Evolutionary conservation across 768 basidiomycete species (phyloP).

Genomic region (Serendipita sp.): DNA sequence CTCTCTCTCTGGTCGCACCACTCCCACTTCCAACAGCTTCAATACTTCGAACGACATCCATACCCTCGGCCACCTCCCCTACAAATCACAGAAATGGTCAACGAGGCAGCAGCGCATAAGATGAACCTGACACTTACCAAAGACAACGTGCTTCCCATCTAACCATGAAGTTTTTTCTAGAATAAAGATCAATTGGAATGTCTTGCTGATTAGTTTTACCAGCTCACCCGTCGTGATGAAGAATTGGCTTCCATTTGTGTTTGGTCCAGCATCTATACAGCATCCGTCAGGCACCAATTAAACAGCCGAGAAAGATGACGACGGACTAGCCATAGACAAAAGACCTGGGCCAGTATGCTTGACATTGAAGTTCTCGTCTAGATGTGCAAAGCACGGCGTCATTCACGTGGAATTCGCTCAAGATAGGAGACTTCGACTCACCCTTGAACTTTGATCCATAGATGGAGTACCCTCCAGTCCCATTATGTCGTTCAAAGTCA

Average conservation of each 20-base stretch:
- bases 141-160: slow-evolving; percentile 28
- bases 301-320: neutral
- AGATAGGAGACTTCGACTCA: neutral
- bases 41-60: slow-evolving; percentile 21
- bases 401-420: neutral
- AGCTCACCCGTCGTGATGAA: slow-evolving; percentile 1
- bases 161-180: slow-evolving; percentile 8
- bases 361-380: slow-evolving; percentile 59
- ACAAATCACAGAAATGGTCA: slow-evolving; percentile 4
- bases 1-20: neutral
- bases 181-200: neutral
- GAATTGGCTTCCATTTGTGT: slow-evolving; percentile 4
- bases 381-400: neutral
- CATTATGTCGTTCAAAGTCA: slow-evolving; percentile 22
- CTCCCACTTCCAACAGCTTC: slow-evolving; percentile 8
- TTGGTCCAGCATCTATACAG: neutral
- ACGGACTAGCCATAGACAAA: slow-evolving; percentile 59
- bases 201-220: neutral
- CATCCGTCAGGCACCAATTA: neutral
- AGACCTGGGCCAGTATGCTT: slow-evolving; percentile 48
- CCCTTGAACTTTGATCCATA: slow-evolving; percentile 18
- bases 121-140: slow-evolving; percentile 7
- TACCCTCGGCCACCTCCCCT: slow-evolving; percentile 25
- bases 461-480: slow-evolving; percentile 22
- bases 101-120: neutral